Percentiles rank a stretch among this genome's conserved stretches.
phyloP scores from a whole-genome alignment of 768 basidiomycete species.

The Dioszegia aurantiaca region DNA sequence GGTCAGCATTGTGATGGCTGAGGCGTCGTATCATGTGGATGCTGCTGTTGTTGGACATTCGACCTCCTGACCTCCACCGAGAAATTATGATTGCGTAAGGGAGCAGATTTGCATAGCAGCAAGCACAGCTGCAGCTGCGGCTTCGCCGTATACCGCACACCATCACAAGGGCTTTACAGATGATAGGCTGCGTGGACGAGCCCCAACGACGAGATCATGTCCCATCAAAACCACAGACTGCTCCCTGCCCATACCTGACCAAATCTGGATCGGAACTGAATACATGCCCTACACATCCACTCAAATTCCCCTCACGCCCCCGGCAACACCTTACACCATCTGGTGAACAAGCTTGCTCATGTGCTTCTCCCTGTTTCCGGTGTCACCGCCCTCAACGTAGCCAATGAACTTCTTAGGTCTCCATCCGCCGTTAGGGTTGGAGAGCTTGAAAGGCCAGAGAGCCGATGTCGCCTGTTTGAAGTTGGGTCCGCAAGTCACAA shows the following conservation, averaged over 20 bases:
- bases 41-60: neutral
- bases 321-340: conserved; percentile 48
- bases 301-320: conserved; percentile 5
- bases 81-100: too few species aligned
- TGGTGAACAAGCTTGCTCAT: conserved; percentile 93
- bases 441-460: conserved; percentile 99
- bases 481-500: conserved; percentile 90
- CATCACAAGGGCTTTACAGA: too few species aligned
- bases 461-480: conserved; percentile 91
- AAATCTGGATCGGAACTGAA: conserved; percentile 7
- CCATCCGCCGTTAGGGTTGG: conserved; percentile 98
- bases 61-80: neutral
- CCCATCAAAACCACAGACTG: neutral
- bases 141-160: too few species aligned
- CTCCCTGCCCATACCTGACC: too few species aligned
- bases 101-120: too few species aligned
- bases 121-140: too few species aligned
- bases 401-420: conserved; percentile 87
- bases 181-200: too few species aligned
- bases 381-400: conserved; percentile 91
- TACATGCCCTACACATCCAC: conserved; percentile 12
- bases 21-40: too few species aligned
- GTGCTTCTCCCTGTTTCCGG: conserved; percentile 92
- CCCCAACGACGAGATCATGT: too few species aligned
- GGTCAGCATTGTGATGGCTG: neutral